Evolutionary conservation across 768 basidiomycete species (phyloP).

Genomic region (Russula earlei): DNA sequence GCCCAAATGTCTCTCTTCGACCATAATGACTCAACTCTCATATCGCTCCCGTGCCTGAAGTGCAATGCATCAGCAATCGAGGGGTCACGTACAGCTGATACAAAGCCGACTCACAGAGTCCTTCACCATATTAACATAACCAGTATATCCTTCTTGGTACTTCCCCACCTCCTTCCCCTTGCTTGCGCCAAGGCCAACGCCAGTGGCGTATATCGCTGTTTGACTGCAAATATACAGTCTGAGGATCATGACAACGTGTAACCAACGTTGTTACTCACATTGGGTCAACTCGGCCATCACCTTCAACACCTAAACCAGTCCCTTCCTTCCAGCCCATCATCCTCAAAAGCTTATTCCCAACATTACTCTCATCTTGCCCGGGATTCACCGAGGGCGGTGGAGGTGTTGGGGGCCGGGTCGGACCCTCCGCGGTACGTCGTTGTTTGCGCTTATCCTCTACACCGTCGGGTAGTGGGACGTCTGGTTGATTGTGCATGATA

Average conservation of each 20-base stretch:
- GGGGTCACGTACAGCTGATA: background rate
- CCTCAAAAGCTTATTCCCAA: constrained; percentile 87
- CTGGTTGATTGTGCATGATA: constrained; percentile 85
- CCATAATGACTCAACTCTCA: constrained; percentile 7
- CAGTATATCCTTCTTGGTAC: constrained; percentile 55
- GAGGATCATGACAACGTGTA: background rate
- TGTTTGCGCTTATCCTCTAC: constrained; percentile 35
- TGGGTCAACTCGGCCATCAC: constrained; percentile 82
- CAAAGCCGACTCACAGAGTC: constrained; percentile 43
- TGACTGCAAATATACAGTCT: constrained; percentile 35
- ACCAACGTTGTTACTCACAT: constrained; percentile 42
- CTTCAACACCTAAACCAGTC: constrained; percentile 70
- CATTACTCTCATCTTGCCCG: constrained; percentile 73
- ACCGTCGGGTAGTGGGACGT: constrained; percentile 58
- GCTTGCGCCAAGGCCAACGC: constrained; percentile 86
- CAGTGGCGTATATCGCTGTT: constrained; percentile 79
- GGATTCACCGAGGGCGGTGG: constrained; percentile 58
- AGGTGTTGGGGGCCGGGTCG: constrained; percentile 49
- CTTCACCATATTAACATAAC: constrained; percentile 65
- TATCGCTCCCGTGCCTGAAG: constrained; percentile 23
- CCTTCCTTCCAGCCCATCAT: constrained; percentile 99
- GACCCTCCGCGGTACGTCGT: constrained; percentile 46
- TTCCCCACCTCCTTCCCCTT: constrained; percentile 79
- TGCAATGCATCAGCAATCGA: background rate
- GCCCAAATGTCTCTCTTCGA: background rate